Conservation (phyloP, 192 early-diverging fungal genomes). For the Coemansia sp. region DNA sequence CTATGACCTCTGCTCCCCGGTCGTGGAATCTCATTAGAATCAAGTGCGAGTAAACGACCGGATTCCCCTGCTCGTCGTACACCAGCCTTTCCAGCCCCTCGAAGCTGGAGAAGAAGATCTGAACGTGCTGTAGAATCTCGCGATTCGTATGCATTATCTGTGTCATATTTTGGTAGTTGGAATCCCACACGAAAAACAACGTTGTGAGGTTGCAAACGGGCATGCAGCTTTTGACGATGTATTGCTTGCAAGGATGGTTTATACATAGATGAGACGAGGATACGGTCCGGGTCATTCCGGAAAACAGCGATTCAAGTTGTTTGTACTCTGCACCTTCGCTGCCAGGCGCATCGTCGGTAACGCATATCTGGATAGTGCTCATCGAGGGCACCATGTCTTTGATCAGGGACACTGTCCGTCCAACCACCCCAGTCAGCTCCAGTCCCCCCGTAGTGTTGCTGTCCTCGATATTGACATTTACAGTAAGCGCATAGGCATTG, state of each 20-base stretch:
- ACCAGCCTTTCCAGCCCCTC: conserved; percentile 2
- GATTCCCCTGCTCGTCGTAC: conserved; percentile 3
- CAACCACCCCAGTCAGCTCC: not conserved
- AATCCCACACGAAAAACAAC: not conserved
- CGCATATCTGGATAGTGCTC: not conserved
- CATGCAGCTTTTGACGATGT: conserved; percentile 1
- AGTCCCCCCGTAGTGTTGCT: not conserved
- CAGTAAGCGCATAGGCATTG: conserved; percentile 1
- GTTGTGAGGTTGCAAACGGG: not conserved
- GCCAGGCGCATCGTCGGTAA: not conserved
- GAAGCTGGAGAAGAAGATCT: conserved; percentile 2
- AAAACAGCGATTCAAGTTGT: not conserved
- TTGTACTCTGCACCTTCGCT: not conserved
- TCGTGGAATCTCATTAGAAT: not conserved
- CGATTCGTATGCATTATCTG: not conserved
- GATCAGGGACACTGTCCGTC: not conserved
- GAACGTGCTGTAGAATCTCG: not conserved
- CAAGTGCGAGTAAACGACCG: conserved; percentile 1
- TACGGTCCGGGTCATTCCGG: not conserved
- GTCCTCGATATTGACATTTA: not conserved
- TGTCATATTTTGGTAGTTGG: not conserved
- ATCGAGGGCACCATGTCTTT: not conserved
- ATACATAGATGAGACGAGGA: not conserved
- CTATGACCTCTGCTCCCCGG: not conserved
- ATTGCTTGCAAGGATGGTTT: not conserved